Evolutionary conservation across 2,329 filamentous ascomycete species (phyloP), one percentile per base, ranked within the genome.

Genomic region (Harringtonia lauricola): DNA sequence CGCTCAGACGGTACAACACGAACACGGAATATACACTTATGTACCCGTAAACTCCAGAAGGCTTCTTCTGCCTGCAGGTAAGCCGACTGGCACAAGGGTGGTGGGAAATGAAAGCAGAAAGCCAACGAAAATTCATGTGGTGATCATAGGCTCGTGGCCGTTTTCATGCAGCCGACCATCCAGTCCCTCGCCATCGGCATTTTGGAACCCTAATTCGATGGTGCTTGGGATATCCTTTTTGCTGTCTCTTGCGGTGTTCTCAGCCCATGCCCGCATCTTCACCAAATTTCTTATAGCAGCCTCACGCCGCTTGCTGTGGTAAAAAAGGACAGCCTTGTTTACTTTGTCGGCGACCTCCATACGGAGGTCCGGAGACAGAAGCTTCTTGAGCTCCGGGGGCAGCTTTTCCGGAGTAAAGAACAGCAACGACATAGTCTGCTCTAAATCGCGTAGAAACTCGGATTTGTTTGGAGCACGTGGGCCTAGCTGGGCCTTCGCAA

Each of bases 371-470:
- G 89, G 85, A 52, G 94, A 76, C 17, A 98, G 68, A 24, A 98
- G 69, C 38, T 78, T 77, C 31, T 82, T 79, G 28, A 95, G 69
- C 39, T 85, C 79, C 3, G 85, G 80, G 36, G 85, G 78, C 31
- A 95, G 72, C 42, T 78, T 82, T 42, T 92, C 84, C n/a, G 78
- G 74, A 1, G 86, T 81, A 54, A 95, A 95, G 36, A 98, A 83
- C 33, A 98, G 70, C 34, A 98, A 72, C 1, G 87, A 83, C 81
- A 98, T 95, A 0, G 92, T 95, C 58, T 82, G 78, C 63, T 98
- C 92, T 12, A 98, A 71, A 48, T 94, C 88, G 51, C 83, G 77
- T 13, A 95, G 71, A 52, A 95, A 96, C 36, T 83, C 78, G 4
- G 77, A 74, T 51, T 88, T 87, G 6, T 79, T 86, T 1, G 89